These are phyloP conservation scores for Millerozyma miso DNA, from an alignment of 805 yeast genomes.

Conservation along the genomic window DNA sequence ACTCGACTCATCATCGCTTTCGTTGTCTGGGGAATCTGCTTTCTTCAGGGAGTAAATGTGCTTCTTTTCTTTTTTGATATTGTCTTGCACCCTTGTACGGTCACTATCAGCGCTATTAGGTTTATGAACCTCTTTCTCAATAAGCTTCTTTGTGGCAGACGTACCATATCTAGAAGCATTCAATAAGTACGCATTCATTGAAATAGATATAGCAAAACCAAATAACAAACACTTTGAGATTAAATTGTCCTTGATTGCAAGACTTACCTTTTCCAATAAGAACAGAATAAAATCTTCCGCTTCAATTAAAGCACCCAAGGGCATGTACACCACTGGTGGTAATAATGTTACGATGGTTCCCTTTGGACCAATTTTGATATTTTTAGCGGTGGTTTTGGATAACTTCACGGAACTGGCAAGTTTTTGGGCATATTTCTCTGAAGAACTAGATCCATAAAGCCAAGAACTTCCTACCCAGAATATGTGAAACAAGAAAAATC, in stretches of 20 bases:
- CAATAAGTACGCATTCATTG: constrained; percentile 78
- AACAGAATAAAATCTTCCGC: constrained; percentile 58
- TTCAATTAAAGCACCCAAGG: constrained; percentile 51
- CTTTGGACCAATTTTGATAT: constrained; percentile 41
- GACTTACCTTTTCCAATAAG: constrained; percentile 52
- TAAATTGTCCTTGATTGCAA: constrained; percentile 73
- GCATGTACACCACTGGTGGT: constrained; percentile 55
- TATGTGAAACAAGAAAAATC: constrained; percentile 59
- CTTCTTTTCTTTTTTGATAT: constrained; percentile 4
- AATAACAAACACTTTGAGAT: constrained; percentile 74
- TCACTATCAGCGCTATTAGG: constrained; percentile 13
- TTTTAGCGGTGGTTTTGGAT: constrained; percentile 39
- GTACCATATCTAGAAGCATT: constrained; percentile 77
- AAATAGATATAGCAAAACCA: constrained; percentile 68
- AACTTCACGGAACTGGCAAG: constrained; percentile 22
- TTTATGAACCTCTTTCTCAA: constrained; percentile 34
- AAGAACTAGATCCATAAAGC: constrained; percentile 39
- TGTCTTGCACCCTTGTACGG: constrained; percentile 3
- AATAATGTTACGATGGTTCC: constrained; percentile 57
- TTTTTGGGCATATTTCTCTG: constrained; percentile 4
- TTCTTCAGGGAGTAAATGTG: not conserved
- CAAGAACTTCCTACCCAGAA: constrained; percentile 70
- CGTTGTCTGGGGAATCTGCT: not conserved
- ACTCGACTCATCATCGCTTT: constrained; percentile 4
- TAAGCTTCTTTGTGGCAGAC: constrained; percentile 36